Conservation (phyloP, 352 stramenopile species). For the Thalassiosira ordinaria region DNA sequence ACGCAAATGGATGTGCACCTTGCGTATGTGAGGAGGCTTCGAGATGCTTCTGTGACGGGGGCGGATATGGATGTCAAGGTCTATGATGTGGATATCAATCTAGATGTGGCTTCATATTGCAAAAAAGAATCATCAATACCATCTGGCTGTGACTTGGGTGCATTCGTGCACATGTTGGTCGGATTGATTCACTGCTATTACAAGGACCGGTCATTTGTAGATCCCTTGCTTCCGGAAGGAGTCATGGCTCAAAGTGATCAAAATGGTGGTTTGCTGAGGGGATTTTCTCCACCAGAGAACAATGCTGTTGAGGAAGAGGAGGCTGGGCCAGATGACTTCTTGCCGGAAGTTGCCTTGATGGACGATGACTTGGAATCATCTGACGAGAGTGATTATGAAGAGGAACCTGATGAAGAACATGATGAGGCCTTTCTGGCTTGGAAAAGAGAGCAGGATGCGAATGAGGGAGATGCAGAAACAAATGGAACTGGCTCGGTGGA, state of each 20-base stretch:
- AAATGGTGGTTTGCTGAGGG: constrained; percentile 4
- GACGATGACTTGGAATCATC: constrained; percentile 47
- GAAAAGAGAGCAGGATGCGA: constrained; percentile 39
- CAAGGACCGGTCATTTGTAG: constrained; percentile 79
- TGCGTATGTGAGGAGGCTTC: constrained; percentile 60
- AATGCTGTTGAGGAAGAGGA: constrained; percentile 12
- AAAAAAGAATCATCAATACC: neutral
- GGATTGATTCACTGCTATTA: constrained; percentile 74
- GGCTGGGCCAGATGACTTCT: constrained; percentile 36
- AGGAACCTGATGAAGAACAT: constrained; percentile 57
- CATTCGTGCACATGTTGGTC: constrained; percentile 52
- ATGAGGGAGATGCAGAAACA: constrained; percentile 18
- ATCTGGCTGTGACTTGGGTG: constrained; percentile 38
- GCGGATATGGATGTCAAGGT: constrained; percentile 74
- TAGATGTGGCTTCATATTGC: constrained; percentile 46
- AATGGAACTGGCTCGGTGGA: too few relatives aligned
- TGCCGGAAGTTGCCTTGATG: constrained; percentile 34
- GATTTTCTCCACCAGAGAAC: neutral
- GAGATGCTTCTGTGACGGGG: constrained; percentile 67
- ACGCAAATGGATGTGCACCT: constrained; percentile 74
- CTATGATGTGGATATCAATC: constrained; percentile 60
- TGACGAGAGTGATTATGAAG: constrained; percentile 43
- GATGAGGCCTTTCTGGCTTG: constrained; percentile 48
- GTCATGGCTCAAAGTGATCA: neutral
- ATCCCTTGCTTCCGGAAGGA: constrained; percentile 65